Conservation (phyloP, 2,329 filamentous ascomycete species). For the Westerdykella aurantiaca region DNA sequence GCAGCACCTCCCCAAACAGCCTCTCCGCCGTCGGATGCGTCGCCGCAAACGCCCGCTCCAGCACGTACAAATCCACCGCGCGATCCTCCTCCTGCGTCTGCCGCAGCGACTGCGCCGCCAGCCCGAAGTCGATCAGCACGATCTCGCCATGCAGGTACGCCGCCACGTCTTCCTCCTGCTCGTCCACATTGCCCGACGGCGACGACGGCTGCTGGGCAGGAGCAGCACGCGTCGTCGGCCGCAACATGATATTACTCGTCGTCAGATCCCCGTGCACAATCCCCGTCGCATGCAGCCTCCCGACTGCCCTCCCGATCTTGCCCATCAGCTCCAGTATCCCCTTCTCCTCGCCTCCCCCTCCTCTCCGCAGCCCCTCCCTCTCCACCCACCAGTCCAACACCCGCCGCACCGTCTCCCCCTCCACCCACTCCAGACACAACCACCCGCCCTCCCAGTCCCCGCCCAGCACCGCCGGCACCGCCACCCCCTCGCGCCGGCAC, state of each 20-base stretch:
- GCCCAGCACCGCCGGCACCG: conserved; percentile 75
- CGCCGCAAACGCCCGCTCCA: conserved; percentile 89
- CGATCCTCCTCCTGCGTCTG: conserved; percentile 87
- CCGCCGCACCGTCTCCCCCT: conserved; percentile 63
- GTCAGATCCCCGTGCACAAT: conserved; percentile 94
- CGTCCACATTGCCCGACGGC: conserved; percentile 3
- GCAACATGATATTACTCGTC: conserved; percentile 91
- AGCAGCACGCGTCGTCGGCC: conserved; percentile 4
- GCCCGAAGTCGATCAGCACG: conserved; percentile 88
- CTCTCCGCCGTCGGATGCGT: conserved; percentile 83
- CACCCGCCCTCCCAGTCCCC: conserved; percentile 57
- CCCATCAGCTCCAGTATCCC: conserved; percentile 54
- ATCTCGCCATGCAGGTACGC: conserved; percentile 60
- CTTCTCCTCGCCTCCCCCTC: conserved; percentile 7
- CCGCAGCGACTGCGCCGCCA: conserved; percentile 78
- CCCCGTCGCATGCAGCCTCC: conserved; percentile 72
- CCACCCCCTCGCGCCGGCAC: conserved; percentile 70
- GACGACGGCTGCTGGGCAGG: conserved; percentile 2
- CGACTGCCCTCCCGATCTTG: conserved; percentile 65
- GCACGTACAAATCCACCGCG: conserved; percentile 91
- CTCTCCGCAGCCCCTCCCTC: conserved; percentile 21
- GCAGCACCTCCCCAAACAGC: conserved; percentile 67
- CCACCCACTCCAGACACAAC: conserved; percentile 47
- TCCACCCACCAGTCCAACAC: conserved; percentile 64
- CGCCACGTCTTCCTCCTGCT: conserved; percentile 6